Percentiles rank a stretch among this genome's conserved stretches.
Evolutionary conservation across 345 rosid genomes (phyloP).

Genomic region (Salix viminalis): DNA sequence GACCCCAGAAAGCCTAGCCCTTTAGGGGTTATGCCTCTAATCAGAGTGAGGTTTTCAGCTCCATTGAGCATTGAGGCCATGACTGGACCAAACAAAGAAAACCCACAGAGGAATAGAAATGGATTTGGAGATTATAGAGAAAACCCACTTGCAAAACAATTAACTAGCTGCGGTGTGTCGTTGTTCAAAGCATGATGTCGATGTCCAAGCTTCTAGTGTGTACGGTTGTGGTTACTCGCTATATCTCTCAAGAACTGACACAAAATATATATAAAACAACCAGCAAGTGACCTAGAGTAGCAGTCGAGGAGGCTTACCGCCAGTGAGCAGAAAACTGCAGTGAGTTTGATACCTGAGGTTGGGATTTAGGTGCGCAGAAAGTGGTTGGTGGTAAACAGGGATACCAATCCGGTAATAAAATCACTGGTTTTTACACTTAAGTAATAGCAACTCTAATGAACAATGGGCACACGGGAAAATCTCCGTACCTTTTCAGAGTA

Average conservation of each 20-base stretch:
- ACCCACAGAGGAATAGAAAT: constrained; percentile 7
- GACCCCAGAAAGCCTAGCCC: constrained; percentile 41
- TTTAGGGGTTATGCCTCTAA: constrained; percentile 34
- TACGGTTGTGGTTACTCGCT: constrained; percentile 6
- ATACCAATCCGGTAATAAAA: neutral
- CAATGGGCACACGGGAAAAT: too few relatives aligned
- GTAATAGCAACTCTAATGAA: too few relatives aligned
- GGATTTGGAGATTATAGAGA: neutral
- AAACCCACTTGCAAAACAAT: constrained; percentile 1
- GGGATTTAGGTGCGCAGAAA: neutral
- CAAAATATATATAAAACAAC: neutral
- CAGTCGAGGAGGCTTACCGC: neutral
- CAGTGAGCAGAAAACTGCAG: neutral
- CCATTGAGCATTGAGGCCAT: constrained; percentile 78
- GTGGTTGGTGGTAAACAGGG: neutral
- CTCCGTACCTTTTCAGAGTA: too few relatives aligned
- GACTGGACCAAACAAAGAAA: neutral
- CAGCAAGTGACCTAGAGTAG: neutral
- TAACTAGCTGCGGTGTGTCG: neutral
- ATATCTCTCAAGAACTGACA: neutral
- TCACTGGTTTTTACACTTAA: neutral
- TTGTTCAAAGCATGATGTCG: neutral
- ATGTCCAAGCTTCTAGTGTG: neutral
- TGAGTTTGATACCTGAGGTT: neutral
- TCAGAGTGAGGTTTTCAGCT: constrained; percentile 45